Base-by-base conservation (phyloP, 2,329 filamentous ascomycete genomes). In the Tympanopsis confertula region DNA sequence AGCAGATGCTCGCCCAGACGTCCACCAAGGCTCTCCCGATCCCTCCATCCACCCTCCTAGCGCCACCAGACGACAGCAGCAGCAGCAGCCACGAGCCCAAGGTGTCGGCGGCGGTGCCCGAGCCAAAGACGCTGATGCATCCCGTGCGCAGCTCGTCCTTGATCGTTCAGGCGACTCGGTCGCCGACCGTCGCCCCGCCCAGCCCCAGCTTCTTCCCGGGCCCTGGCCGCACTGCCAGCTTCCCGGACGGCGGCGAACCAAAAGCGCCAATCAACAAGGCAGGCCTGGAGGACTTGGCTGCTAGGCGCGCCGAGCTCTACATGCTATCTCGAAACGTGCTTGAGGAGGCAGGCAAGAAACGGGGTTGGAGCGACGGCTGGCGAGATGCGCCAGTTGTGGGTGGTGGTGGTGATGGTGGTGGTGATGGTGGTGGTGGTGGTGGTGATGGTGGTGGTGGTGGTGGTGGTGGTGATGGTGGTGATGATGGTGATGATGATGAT, bases 311-410 rank as follows among this genome's bases (percentile, higher is more conserved):
- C 4, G 86, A 94, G 50, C 68, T 96, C 2, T 82, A 86, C 42
- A 65, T 85, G 39, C 62, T 94, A 28, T 88, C 86, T 5, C 71
- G 89, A 39, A 86, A 84, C 44, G 73, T 91, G 4, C 65, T 96
- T 1, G 81, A 89, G 48, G 71, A 78, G 36, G 61, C 86, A 35
- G 88, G 85, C 2, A 77, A 74, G 50, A 74, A 74, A 41, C 66
- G 75, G 17, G 78, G 75, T 3, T 95, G 87, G 88, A 73, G 66
- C 38, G 75, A 85, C 44, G 85, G 82, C 0, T 93, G 85, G 86
- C 65, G 67, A 19, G 65, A 73, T 39, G 69, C 78, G 5, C 68
- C 71, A 0, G 58, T 69, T 2, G 50, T 74, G 2, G 60, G 61
- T n/a, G 56, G 64, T 38, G 50, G 57, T 4, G 63, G 57, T 12